These are phyloP conservation scores for Hypoxylon subgilvum DNA, from an alignment of 495 filamentous ascomycete species.

Conservation along the genomic window DNA sequence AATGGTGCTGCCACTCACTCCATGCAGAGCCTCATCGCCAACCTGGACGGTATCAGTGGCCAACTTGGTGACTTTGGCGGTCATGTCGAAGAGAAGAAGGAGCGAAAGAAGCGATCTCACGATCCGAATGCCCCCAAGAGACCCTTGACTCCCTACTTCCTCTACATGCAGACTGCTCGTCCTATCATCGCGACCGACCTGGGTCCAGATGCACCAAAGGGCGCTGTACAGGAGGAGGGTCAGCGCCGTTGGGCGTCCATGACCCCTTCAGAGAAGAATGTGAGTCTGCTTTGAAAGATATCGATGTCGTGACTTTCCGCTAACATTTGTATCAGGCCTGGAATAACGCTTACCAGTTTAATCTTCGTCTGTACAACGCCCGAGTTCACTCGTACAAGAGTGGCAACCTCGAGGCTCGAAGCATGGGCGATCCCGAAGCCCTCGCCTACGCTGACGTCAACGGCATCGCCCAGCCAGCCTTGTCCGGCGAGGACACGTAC, in stretches of 20 bases:
- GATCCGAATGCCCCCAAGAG: constrained; percentile 96
- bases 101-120: constrained; percentile 83
- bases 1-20: constrained; percentile 50
- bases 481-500: constrained; percentile 56
- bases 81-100: constrained; percentile 70
- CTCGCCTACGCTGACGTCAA: constrained; percentile 61
- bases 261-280: constrained; percentile 72
- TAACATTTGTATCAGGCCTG: constrained; percentile 59
- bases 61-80: constrained; percentile 45
- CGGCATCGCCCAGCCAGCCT: constrained; percentile 51
- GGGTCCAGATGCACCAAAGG: constrained; percentile 69
- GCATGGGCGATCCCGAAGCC: constrained; percentile 66
- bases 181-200: constrained; percentile 77
- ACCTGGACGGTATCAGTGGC: constrained; percentile 45
- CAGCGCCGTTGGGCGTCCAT: constrained; percentile 82
- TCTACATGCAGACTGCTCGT: constrained; percentile 87
- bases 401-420: constrained; percentile 66
- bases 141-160: constrained; percentile 90
- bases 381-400: constrained; percentile 76
- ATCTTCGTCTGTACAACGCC: constrained; percentile 74
- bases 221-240: constrained; percentile 81
- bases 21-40: constrained; percentile 59
- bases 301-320: constrained; percentile 2
- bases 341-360: constrained; percentile 76
- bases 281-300: constrained; percentile 47